Conservation (phyloP, 169 alveolate species). For the Plasmodium gonderi region DNA sequence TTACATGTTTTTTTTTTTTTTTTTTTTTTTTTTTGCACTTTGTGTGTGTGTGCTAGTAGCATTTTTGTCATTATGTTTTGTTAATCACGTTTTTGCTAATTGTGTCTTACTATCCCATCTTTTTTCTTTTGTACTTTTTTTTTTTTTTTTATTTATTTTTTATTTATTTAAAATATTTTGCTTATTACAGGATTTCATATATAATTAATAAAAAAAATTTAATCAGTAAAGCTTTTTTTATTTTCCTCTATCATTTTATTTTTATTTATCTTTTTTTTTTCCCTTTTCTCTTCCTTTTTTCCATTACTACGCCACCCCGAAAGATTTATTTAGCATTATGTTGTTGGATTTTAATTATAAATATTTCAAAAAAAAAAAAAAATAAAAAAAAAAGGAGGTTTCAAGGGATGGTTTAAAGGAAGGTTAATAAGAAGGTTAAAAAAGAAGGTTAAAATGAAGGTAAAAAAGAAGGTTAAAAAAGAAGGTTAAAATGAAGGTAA, state of each 20-base stretch:
- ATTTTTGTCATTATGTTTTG: neutral
- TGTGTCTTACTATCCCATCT: neutral
- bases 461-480: too few relatives aligned
- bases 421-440: too few relatives aligned
- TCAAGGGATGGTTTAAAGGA: neutral
- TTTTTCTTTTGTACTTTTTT: neutral
- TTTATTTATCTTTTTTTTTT: neutral
- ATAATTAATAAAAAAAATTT: neutral
- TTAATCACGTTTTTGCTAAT: neutral
- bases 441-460: too few relatives aligned
- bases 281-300: neutral
- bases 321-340: neutral
- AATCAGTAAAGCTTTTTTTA: neutral
- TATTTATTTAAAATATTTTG: too few relatives aligned
- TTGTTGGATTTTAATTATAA: constrained; percentile 1
- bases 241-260: neutral
- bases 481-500: neutral
- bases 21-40: neutral
- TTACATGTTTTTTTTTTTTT: neutral
- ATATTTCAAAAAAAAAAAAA: neutral
- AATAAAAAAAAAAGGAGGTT: neutral
- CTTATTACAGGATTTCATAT: neutral
- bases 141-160: neutral
- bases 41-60: neutral
- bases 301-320: neutral